Base-by-base conservation (phyloP, 345 rosid species). In the Hibiscus trionum region DNA sequence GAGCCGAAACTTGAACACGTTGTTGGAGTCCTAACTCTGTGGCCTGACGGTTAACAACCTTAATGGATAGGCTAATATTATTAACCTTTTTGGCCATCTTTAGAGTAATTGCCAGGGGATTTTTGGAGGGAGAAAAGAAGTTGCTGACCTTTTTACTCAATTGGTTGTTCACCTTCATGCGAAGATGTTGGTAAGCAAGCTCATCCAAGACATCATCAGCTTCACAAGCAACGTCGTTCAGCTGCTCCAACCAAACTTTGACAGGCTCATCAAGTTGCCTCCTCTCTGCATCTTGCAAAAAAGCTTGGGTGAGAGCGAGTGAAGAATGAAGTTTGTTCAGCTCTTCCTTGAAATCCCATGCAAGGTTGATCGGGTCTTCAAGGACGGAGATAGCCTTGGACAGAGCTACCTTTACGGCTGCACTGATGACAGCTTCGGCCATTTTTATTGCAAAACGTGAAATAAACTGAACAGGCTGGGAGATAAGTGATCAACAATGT, bases 191-290 rank as follows among this genome's bases (percentile, higher is more conserved):
- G 2, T 47, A 47, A 14, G 52, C 16, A 47, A 47, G 15, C 52
- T 47, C 52, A 47, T 47, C 52, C 52, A 47, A 12, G 3, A 80
- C 11, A 49, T 81, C 81, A 4, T 77, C 77, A 0, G 73, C 76
- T 57, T 61, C 73, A 31, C 35, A 76, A 1, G 71, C 68, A 2
- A 76, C 62, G 17, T 76, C 66, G 53, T 37, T 61, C 24, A 80
- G 78, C 2, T 66, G 71, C 8, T 57, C 17, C 10, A 77, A 75
- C 80, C 78, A 80, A 2, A 27, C 0, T 19, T 61, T 61, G 16
- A 77, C 74, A 10, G 65, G 15, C 3, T 0, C 1, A 11, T 60
- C 64, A 12, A 56, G 33, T 24, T 71, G 74, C 72, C 46, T 52
- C 17, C 19, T 52, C 19, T 52, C 57, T 15, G 21, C 83, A 70